Base-by-base conservation (phyloP, 805 yeast genomes). In the Myxozyma sirexii region DNA sequence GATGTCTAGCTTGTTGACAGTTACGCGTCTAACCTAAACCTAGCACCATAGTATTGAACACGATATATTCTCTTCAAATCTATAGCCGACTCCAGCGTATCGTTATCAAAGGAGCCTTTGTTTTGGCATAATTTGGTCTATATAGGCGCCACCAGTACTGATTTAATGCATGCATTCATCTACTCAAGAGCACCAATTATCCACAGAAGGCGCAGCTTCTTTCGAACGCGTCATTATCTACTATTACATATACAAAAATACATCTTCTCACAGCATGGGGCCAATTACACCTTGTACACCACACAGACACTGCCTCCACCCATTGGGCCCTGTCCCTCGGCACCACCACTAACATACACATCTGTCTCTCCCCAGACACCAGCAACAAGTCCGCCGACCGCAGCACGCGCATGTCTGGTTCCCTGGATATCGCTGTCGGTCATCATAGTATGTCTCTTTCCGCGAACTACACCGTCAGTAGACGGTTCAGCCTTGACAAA, bases 251-350 rank as follows among this genome's bases (percentile, higher is more conserved):
- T n/a, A n/a, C n/a, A n/a, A n/a, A n/a, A n/a, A n/a, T n/a, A n/a
- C n/a, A n/a, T n/a, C n/a, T n/a, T n/a, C n/a, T n/a, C n/a, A n/a
- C 21, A 19, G 13, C 8, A 10, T 41, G 15, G 8, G 29, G 10
- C 37, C 41, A 21, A 17, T 23, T 50, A 59, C 24, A 62, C 64
- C 49, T 59, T 62, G 37, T 62, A 62, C 23, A 62, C 65, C 19
- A 62, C 57, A 33, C 65, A 62, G 21, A 62, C 65, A 47, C 65
- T 62, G 50, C 65, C 65, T 31, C 65, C 65, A 43, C 65, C 65
- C 65, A 62, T 62, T 2, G 65, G 65, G 15, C 65, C 65, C 39
- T 62, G 65, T 23, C 65, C 65, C 58, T 62, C 65, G 12, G 60
- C 65, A 19, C 65, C 65, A 23, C 65, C 65, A 21, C 54, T 43